Evolutionary conservation across 257 asterid species (phyloP).

Genomic region (Thymus quinquecostatus): DNA sequence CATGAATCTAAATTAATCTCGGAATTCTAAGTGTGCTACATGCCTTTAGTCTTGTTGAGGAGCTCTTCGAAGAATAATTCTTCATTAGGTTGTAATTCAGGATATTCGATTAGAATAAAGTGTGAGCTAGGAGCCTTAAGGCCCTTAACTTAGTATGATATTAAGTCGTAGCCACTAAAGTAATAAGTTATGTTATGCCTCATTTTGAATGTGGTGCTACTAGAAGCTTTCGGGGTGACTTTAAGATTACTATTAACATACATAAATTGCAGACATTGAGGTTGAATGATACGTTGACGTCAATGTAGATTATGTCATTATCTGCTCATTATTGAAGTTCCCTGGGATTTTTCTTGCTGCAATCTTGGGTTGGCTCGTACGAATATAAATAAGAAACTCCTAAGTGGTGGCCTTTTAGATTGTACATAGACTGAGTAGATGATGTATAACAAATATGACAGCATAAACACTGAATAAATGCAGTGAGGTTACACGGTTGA

Average conservation of each 20-base stretch:
- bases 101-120: no score
- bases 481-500: not conserved
- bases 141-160: no score
- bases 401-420: not conserved
- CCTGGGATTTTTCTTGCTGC: not conserved
- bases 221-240: not conserved
- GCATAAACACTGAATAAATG: no score
- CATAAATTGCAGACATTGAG: not conserved
- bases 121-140: no score
- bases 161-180: no score
- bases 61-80: no score
- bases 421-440: not conserved
- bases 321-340: not conserved
- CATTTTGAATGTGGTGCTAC: not conserved
- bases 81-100: no score
- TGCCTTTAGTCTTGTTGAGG: no score
- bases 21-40: not conserved
- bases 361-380: not conserved
- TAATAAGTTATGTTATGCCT: no score
- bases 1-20: not conserved
- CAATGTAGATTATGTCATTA: not conserved
- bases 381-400: not conserved
- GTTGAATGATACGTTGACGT: not conserved
- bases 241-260: not conserved
- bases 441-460: not conserved